Conservation (phyloP, 768 basidiomycete species). For the Trametes cingulata region DNA sequence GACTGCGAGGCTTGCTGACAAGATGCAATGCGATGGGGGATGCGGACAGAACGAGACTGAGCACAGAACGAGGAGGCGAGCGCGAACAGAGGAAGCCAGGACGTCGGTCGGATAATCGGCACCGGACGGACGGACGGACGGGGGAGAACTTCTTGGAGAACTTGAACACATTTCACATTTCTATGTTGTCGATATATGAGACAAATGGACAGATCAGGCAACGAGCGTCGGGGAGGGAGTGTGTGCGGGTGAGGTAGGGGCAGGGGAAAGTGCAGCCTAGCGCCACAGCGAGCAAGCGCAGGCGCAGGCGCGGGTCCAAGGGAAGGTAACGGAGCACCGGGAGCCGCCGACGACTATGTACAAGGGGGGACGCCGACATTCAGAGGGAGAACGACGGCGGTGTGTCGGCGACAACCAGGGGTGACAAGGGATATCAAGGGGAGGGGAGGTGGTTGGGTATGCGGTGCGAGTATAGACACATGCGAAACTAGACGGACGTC, state of each 20-base stretch:
- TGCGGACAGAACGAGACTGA: neutral
- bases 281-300: neutral
- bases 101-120: neutral
- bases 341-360: constrained; percentile 9
- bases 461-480: constrained; percentile 21
- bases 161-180: constrained; percentile 19
- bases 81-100: constrained; percentile 1
- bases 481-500: no score
- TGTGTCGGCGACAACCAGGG: neutral
- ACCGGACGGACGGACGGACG: neutral
- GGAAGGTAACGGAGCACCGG: constrained; percentile 1
- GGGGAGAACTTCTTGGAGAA: neutral
- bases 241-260: constrained; percentile 14
- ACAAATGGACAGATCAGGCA: constrained; percentile 24
- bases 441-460: constrained; percentile 8
- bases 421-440: constrained; percentile 8
- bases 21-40: neutral
- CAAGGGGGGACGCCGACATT: neutral
- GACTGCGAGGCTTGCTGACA: neutral
- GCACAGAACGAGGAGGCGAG: constrained; percentile 11
- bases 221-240: constrained; percentile 21
- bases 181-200: constrained; percentile 19
- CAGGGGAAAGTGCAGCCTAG: no score
- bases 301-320: neutral
- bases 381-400: neutral